phyloP scores from a whole-genome alignment of 2,329 filamentous ascomycete genomes.

The Allantophomopsis lycopodina region DNA sequence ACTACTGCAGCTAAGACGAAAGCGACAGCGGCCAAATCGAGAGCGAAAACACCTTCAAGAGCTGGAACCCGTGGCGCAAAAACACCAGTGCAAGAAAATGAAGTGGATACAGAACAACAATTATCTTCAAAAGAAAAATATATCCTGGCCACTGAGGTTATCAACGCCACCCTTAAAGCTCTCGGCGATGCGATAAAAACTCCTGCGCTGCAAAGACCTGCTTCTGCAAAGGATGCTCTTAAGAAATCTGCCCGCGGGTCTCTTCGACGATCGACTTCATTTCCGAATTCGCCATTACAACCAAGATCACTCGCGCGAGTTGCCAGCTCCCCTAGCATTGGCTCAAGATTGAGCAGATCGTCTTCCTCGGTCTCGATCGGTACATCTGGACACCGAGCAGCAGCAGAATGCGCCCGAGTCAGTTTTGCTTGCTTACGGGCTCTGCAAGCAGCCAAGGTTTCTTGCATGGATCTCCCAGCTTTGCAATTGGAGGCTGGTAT shows the following conservation, averaged over 20 bases:
- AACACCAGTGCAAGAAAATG: conserved; percentile 4
- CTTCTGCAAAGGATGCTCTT: conserved; percentile 18
- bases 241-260: conserved; percentile 24
- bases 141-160: conserved; percentile 56
- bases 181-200: conserved; percentile 52
- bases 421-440: conserved; percentile 53
- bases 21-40: conserved; percentile 8
- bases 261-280: conserved; percentile 39
- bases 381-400: conserved; percentile 19
- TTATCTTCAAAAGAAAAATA: conserved; percentile 46
- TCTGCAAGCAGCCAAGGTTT: conserved; percentile 33
- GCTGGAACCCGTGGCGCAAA: conserved; percentile 17
- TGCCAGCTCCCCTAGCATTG: conserved; percentile 40
- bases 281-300: conserved; percentile 46
- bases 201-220: conserved; percentile 7
- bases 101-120: conserved; percentile 1
- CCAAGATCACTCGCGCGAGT: conserved; percentile 47
- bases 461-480: conserved; percentile 39
- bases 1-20: conserved; percentile 9
- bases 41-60: conserved; percentile 14
- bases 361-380: conserved; percentile 20
- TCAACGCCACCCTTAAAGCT: conserved; percentile 56
- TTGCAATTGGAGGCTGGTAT: conserved; percentile 63
- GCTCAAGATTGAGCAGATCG: conserved; percentile 24
- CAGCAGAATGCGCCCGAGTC: conserved; percentile 48